Base-by-base conservation (phyloP, 1,284 basidiomycete genomes). In the Tranzscheliella williamsii region DNA sequence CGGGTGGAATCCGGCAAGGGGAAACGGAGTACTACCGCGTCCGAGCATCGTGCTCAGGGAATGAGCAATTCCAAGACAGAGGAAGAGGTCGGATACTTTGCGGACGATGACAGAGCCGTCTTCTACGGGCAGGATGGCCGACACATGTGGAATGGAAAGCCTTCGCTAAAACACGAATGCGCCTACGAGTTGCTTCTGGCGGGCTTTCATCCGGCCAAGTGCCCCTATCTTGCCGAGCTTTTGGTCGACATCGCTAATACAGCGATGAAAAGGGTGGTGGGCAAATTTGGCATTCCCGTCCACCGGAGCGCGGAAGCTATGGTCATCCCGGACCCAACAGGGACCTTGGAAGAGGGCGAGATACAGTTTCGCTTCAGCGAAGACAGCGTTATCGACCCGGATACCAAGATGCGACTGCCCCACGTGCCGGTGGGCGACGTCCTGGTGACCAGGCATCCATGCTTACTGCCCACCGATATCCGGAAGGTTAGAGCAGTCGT, bases 401-500 rank as follows among this genome's bases (percentile, higher is more conserved):
- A 66, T 4, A 65, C 56, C 3, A 47, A 49, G 5, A 39, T 42
- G 1, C 41, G 47, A 11, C 24, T 37, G 1, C 20, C 17, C 2
- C 43, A 52, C 21, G 55, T 63, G n/a, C 55, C 75, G 6, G 41
- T 43, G 27, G 72, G 70, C 2, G 39, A 61, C 4, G 65, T 72
- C 0, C 53, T 78, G 12, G 54, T 76, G 6, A 67, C 52, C 4
- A 53, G 75, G 0, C 57, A 66, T 12, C 75, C 75, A 0, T 67
- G 64, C n/a, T 36, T 72, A n/a, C 57, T 71, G 21, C 70, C 73
- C 0, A 67, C 66, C 37, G 75, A 78, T 41, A 44, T 75, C 4
- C 73, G 72, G 33, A 67, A 67, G 18, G 53, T 66, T 2, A 36
- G 33, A 0, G 72, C 72, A 1, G 70, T 76, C 9, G 55, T 70